Conservation (phyloP, 768 basidiomycete genomes). For the Tulasnella sp. region DNA sequence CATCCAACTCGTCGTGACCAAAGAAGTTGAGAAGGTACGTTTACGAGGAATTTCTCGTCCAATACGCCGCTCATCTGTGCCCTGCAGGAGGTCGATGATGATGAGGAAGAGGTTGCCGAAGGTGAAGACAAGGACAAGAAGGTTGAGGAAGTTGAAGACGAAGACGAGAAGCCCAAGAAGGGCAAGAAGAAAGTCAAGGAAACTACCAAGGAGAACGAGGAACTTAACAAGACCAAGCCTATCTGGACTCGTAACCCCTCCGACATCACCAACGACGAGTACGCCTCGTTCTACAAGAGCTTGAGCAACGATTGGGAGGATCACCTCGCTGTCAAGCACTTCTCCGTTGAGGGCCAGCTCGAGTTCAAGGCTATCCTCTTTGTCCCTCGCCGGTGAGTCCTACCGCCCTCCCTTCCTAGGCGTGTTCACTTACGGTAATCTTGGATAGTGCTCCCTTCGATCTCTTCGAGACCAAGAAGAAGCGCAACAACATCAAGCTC, state of each 20-base stretch:
- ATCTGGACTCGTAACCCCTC: constrained; percentile 98
- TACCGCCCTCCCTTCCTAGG: neutral
- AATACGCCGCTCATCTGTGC: constrained; percentile 17
- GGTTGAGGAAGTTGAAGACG: constrained; percentile 65
- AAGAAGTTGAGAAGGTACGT: constrained; percentile 96
- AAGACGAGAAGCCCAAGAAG: constrained; percentile 76
- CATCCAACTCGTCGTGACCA: constrained; percentile 94
- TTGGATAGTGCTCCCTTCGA: constrained; percentile 81
- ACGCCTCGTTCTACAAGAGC: constrained; percentile 96
- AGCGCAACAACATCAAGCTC: constrained; percentile 99
- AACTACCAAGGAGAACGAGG: constrained; percentile 76
- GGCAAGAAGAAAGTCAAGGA: constrained; percentile 94
- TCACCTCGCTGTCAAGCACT: constrained; percentile 98
- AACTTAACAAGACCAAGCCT: constrained; percentile 99
- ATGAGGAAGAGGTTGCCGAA: constrained; percentile 64
- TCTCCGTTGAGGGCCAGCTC: constrained; percentile 99
- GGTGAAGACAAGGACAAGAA: constrained; percentile 60
- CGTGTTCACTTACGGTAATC: constrained; percentile 13
- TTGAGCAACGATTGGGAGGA: constrained; percentile 99
- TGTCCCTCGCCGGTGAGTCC: constrained; percentile 79
- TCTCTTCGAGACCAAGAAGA: constrained; percentile 99
- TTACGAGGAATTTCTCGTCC: neutral
- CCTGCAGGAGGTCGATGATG: constrained; percentile 72
- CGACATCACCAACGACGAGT: constrained; percentile 89
- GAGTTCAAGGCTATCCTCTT: constrained; percentile 99